A percentile compares a stretch with the other conserved stretches of the same genome.
Evolutionary conservation across 768 basidiomycete genomes (phyloP).

Genomic region (Lactifluus echinatus): DNA sequence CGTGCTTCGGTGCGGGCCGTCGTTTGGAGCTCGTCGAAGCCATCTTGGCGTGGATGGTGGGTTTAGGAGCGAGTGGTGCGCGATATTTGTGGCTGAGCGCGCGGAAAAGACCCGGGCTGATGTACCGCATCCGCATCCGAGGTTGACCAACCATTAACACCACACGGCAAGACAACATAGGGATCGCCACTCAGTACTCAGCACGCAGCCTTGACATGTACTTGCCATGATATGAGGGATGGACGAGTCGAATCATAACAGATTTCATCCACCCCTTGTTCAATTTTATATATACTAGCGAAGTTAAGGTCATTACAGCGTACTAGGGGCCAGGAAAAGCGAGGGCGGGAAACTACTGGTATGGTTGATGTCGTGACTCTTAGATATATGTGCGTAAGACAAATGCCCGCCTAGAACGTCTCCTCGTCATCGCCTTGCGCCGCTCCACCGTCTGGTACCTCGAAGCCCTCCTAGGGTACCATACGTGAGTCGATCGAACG

Average conservation of each 20-base stretch:
- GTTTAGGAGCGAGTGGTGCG: neutral
- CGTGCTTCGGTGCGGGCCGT: neutral
- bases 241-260: neutral
- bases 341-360: slow-evolving; percentile 12
- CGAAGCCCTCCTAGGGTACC: slow-evolving; percentile 73
- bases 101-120: neutral
- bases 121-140: neutral
- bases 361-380: slow-evolving; percentile 9
- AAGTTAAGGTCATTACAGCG: slow-evolving; percentile 10
- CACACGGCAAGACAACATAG: neutral
- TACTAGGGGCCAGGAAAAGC: slow-evolving; percentile 11
- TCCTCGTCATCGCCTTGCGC: slow-evolving; percentile 69
- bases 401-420: slow-evolving; percentile 43
- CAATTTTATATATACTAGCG: slow-evolving; percentile 7
- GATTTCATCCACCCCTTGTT: neutral
- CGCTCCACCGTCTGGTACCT: slow-evolving; percentile 62
- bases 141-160: too few relatives aligned
- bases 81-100: neutral
- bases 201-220: too few relatives aligned
- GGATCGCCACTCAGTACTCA: neutral
- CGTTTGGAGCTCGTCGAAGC: neutral
- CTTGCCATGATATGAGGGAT: too few relatives aligned
- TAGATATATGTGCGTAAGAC: slow-evolving; percentile 10
- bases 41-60: neutral
- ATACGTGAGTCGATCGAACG: neutral